phyloP scores from a whole-genome alignment of 805 yeast species.

The Candida ovalis region DNA sequence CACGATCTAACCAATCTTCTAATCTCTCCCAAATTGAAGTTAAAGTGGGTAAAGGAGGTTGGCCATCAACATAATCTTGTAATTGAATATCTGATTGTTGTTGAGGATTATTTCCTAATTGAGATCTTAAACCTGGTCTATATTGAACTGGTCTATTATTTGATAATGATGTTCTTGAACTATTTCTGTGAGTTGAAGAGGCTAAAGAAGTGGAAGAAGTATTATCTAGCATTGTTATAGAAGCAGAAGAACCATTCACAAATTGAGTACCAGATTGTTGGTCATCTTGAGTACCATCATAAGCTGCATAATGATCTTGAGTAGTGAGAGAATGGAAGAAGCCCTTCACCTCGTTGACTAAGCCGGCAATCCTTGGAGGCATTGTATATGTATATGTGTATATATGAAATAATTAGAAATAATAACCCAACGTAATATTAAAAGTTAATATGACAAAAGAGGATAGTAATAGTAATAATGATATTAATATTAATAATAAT shows the following conservation, averaged over 20 bases:
- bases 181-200: constrained; percentile 29
- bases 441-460: too few relatives aligned
- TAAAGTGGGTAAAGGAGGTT: constrained; percentile 59
- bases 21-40: constrained; percentile 85
- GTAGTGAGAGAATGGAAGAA: constrained; percentile 49
- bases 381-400: neutral
- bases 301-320: constrained; percentile 56
- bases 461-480: too few relatives aligned
- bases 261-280: constrained; percentile 27
- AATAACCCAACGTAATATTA: too few relatives aligned
- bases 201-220: constrained; percentile 32
- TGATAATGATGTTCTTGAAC: constrained; percentile 34
- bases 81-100: constrained; percentile 51
- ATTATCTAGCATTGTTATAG: constrained; percentile 30
- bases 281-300: constrained; percentile 30
- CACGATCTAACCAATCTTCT: constrained; percentile 73
- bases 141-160: constrained; percentile 37
- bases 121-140: constrained; percentile 37
- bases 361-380: constrained; percentile 20
- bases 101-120: constrained; percentile 28
- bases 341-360: constrained; percentile 32
- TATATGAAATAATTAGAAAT: too few relatives aligned
- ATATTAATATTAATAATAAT: too few relatives aligned
- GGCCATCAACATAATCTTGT: constrained; percentile 40
- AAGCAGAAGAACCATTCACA: constrained; percentile 24